Base-by-base conservation (phyloP, 2,329 filamentous ascomycete genomes). In the Mariannaea sp. region DNA sequence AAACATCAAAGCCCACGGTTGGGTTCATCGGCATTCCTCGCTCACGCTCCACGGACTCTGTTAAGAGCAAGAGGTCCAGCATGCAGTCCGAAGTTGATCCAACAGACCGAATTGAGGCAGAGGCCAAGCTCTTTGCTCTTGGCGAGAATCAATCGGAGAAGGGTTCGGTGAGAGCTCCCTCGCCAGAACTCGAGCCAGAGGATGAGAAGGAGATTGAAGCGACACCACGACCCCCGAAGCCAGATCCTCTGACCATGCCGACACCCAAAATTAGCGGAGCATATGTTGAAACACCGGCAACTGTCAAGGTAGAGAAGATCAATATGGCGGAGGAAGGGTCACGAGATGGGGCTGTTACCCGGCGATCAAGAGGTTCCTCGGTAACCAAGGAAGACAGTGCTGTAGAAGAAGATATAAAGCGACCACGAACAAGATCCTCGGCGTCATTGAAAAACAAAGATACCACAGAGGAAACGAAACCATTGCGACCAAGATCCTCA, bases 81-180 rank as follows among this genome's bases (percentile, higher is more conserved):
- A 68, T 75, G 62, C 71, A 75, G 53, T 83, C 81, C 1, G 80
- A 84, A 49, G 64, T 70, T 12, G 82, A 84, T 55, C 81, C 82
- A 4, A 79, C 76, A 1, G 80, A 81, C 59, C 79, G 81, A 38
- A 83, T 84, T 44, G 76, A 81, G 60, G 78, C 74, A 8, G 82
- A 85, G 67, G 77, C 78, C 70, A 78, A 76, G 42, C 73, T 85
- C 7, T 85, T 85, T 65, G 82, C 80, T 12, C 78, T 76, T 0
- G 61, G 69, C 13, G 81, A 84, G 26, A 80, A 79, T 55, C 75
- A 81, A 35, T 85, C 82, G 1, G 82, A 84, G 60, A 75, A 72
- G 36, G 80, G 80, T 1, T 84, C 81, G 4, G 69, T 78, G 14
- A 75, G 78, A 30, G 80, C 77, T 4, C 73, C 77, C 2, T 84